phyloP scores from a whole-genome alignment of 352 stramenopile genomes.

The Globisporangium sylvaticum region DNA sequence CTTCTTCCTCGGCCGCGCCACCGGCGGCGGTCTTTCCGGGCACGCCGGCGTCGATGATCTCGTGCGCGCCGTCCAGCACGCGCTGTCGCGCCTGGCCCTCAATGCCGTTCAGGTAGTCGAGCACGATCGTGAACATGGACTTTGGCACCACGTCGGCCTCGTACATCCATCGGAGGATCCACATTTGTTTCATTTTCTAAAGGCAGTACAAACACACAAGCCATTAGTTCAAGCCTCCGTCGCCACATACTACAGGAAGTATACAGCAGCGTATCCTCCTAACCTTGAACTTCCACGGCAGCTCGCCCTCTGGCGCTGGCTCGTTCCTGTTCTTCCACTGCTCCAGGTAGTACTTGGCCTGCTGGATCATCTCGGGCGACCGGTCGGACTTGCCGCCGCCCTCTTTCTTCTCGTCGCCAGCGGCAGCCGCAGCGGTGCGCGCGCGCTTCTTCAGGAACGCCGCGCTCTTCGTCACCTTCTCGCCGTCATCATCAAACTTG shows the following conservation, averaged over 20 bases:
- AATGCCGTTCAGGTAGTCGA: constrained; percentile 73
- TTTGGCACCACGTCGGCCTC: constrained; percentile 78
- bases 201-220: constrained; percentile 3
- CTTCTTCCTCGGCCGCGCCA: constrained; percentile 37
- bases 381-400: constrained; percentile 63
- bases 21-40: constrained; percentile 34
- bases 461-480: constrained; percentile 27
- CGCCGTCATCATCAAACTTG: constrained; percentile 65
- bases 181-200: constrained; percentile 81
- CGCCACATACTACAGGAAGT: background rate
- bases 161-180: constrained; percentile 82
- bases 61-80: constrained; percentile 61
- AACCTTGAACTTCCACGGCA: constrained; percentile 84
- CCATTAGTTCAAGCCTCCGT: background rate
- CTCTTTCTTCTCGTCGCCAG: constrained; percentile 26
- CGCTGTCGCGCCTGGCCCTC: constrained; percentile 64
- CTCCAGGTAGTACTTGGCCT: constrained; percentile 79
- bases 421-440: constrained; percentile 13
- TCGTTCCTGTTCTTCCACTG: constrained; percentile 67
- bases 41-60: constrained; percentile 64
- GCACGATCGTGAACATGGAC: constrained; percentile 68
- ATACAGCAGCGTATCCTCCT: background rate
- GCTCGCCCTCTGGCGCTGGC: constrained; percentile 41
- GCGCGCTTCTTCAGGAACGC: constrained; percentile 47
- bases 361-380: constrained; percentile 76